Conservation (phyloP, 2,329 filamentous ascomycete genomes). For the Dactylellina parvicollis region DNA sequence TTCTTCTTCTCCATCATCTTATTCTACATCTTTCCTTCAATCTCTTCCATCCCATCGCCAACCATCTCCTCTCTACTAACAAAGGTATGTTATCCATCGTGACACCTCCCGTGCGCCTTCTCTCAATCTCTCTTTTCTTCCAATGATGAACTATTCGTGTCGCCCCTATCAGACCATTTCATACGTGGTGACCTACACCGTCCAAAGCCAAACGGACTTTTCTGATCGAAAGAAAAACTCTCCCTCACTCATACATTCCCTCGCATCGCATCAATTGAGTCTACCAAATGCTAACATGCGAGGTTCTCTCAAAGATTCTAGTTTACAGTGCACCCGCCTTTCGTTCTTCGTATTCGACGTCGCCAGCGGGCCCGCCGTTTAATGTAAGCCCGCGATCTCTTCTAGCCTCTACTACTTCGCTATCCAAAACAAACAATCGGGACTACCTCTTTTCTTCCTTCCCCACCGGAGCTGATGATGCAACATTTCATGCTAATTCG, state of each 20-base stretch:
- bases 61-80: neutral
- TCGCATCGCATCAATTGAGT: neutral
- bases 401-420: neutral
- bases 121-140: neutral
- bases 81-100: neutral
- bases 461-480: constrained; percentile 43
- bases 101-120: neutral
- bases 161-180: constrained; percentile 53
- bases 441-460: neutral
- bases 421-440: neutral
- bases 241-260: neutral
- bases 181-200: constrained; percentile 51
- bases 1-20: neutral
- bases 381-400: neutral
- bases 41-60: neutral
- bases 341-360: neutral
- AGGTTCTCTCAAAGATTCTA: neutral
- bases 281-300: constrained; percentile 12
- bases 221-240: constrained; percentile 30
- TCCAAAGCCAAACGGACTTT: constrained; percentile 54
- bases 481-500: constrained; percentile 53
- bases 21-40: neutral
- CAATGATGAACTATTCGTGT: constrained; percentile 54
- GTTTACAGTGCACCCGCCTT: too few species aligned
- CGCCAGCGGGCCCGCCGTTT: neutral